Base-by-base conservation (phyloP, 805 yeast genomes). In the Kluyveromyces siamensis region DNA sequence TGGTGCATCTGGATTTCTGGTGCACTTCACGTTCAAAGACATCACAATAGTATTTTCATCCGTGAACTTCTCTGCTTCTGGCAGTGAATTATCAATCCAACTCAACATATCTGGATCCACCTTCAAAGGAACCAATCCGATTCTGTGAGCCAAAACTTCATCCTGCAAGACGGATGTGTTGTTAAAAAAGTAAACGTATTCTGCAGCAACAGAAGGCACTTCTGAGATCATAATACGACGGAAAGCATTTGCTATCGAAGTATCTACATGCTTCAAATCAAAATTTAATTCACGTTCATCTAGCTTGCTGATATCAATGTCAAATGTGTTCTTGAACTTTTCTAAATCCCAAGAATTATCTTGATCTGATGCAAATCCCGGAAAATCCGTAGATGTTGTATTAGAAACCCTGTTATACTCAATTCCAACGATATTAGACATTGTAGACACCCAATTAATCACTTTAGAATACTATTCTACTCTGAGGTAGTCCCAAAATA, bases 81-180 rank as follows among this genome's bases (percentile, higher is more conserved):
- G 79, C n/a, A 75, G 73, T 14, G 71, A 60, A 25, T 72, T 71
- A 61, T 88, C 93, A 41, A 87, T 79, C 96, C 97, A 91, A 11
- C 80, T 76, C 55, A 93, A 72, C 63, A 74, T 67, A 69, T 93
- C 99, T 13, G 99, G 98, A 65, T 88, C 95, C 42, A 88, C 85
- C 56, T 83, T 84, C 57, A 93, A 74, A 35, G 99, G 99, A 45
- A 91, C 76, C 55, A 93, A 75, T 44, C 99, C 99, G 53, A 93
- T 82, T 72, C 99, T 81, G 64, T 88, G 96, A 5, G 99, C 91
- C 55, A 93, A 76, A 17, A 93, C 96, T 71, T 93, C 99, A 67
- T 93, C 99, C 67, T 90, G 97, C 54, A 93, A 87, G 44, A 93
- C 96, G 1, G 96, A 87, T 1, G 99, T 93, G 69, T 93, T 93